These are phyloP conservation scores for Bryoglossum gracile DNA, from an alignment of 495 filamentous ascomycete species.

Conservation along the genomic window DNA sequence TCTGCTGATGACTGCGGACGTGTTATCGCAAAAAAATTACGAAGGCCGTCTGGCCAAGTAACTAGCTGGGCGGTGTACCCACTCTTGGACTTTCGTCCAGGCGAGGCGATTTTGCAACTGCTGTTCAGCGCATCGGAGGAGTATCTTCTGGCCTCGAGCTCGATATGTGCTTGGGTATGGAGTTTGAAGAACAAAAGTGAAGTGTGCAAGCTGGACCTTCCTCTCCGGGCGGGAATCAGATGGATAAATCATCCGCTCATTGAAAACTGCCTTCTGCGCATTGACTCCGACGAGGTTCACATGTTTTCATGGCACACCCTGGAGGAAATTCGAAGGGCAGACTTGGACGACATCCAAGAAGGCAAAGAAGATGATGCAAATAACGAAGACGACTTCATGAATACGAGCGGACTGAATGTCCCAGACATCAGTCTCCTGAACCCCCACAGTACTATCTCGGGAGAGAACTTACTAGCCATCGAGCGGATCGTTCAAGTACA, in stretches of 20 bases:
- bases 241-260: conserved; percentile 7
- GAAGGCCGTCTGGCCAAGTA: neutral
- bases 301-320: conserved; percentile 3
- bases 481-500: neutral
- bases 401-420: neutral
- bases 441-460: neutral
- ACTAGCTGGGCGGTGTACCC: conserved; percentile 10
- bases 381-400: too few relatives aligned
- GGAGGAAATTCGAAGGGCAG: neutral
- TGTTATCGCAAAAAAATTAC: conserved; percentile 8
- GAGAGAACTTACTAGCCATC: neutral
- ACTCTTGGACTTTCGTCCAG: conserved; percentile 5
- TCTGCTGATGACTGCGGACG: conserved; percentile 12
- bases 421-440: neutral
- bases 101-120: neutral
- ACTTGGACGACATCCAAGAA: neutral
- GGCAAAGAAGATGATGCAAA: neutral
- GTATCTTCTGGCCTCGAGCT: neutral
- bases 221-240: neutral
- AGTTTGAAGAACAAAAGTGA: conserved; percentile 1
- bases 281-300: conserved; percentile 3
- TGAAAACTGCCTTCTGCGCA: neutral
- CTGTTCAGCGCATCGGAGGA: conserved; percentile 1
- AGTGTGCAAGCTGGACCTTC: neutral
- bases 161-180: neutral